These are phyloP conservation scores for Sanghuangporus baumii DNA, from an alignment of 1,284 basidiomycete species.

Conservation along the genomic window DNA sequence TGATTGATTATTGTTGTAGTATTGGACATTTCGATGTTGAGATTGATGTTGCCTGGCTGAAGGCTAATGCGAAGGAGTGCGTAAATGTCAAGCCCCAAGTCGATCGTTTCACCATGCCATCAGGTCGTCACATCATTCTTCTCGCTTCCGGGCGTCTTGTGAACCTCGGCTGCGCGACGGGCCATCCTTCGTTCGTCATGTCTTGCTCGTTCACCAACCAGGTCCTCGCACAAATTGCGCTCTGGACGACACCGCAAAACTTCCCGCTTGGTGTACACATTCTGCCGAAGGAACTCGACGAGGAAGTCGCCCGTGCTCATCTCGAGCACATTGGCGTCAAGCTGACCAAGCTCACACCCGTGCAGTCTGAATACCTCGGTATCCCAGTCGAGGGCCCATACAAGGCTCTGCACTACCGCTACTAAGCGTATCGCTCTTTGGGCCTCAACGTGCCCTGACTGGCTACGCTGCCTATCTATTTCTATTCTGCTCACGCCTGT, in stretches of 20 bases:
- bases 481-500: not conserved
- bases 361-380: conserved; percentile 91
- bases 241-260: conserved; percentile 88
- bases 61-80: conserved; percentile 81
- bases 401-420: conserved; percentile 85
- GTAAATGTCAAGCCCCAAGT: conserved; percentile 99
- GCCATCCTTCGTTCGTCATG: conserved; percentile 98
- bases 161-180: conserved; percentile 94
- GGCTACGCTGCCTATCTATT: conserved; percentile 8
- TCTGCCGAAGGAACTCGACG: conserved; percentile 96
- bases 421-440: conserved; percentile 29
- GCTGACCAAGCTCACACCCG: conserved; percentile 75
- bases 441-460: conserved; percentile 19
- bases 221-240: conserved; percentile 95
- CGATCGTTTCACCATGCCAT: conserved; percentile 92
- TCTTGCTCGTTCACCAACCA: conserved; percentile 99
- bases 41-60: conserved; percentile 99
- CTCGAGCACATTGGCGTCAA: conserved; percentile 89
- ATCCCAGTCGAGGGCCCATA: conserved; percentile 88
- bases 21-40: conserved; percentile 99
- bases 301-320: conserved; percentile 98
- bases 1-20: conserved; percentile 33
- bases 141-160: conserved; percentile 98
- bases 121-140: conserved; percentile 92
- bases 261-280: conserved; percentile 96